Conservation (phyloP, 1,139 yeast genomes). For the Pneumocystis oryctolagi region DNA sequence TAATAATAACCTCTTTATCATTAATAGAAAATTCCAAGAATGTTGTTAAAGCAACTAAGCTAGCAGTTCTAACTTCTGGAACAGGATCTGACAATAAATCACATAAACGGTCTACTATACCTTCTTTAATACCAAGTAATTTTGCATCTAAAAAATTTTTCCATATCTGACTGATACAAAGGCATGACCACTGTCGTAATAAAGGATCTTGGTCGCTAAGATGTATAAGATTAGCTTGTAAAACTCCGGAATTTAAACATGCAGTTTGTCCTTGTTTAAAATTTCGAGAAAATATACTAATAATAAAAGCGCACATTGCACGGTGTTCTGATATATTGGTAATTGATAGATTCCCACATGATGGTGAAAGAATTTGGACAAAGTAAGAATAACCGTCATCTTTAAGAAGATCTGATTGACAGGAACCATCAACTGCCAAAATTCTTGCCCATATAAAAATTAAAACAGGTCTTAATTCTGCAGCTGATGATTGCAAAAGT, state of each 20-base stretch:
- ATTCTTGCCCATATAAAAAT: slow-evolving; percentile 96
- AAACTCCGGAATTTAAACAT: slow-evolving; percentile 59
- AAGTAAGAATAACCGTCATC: slow-evolving; percentile 87
- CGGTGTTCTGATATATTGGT: slow-evolving; percentile 50
- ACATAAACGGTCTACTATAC: slow-evolving; percentile 42
- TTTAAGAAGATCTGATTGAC: slow-evolving; percentile 82
- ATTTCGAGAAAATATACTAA: slow-evolving; percentile 68
- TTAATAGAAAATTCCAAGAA: slow-evolving; percentile 39
- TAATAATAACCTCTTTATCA: slow-evolving; percentile 20
- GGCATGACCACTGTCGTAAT: slow-evolving; percentile 80
- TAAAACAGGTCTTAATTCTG: slow-evolving; percentile 81
- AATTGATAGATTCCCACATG: slow-evolving; percentile 27
- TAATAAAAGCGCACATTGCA: slow-evolving; percentile 88
- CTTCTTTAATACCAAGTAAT: slow-evolving; percentile 54
- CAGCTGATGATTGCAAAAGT: slow-evolving; percentile 85
- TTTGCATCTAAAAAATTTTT: slow-evolving; percentile 60
- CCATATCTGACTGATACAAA: slow-evolving; percentile 67
- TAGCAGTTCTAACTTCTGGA: slow-evolving; percentile 87
- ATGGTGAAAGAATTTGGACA: slow-evolving; percentile 51
- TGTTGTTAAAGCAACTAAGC: slow-evolving; percentile 57
- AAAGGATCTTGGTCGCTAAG: slow-evolving; percentile 67
- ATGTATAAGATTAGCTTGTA: slow-evolving; percentile 52
- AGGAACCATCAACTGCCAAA: slow-evolving; percentile 85
- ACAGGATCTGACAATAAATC: slow-evolving; percentile 66
- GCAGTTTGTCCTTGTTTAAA: slow-evolving; percentile 67